phyloP scores from a whole-genome alignment of 179 eudicot genomes.

The Beta corolliflora region DNA sequence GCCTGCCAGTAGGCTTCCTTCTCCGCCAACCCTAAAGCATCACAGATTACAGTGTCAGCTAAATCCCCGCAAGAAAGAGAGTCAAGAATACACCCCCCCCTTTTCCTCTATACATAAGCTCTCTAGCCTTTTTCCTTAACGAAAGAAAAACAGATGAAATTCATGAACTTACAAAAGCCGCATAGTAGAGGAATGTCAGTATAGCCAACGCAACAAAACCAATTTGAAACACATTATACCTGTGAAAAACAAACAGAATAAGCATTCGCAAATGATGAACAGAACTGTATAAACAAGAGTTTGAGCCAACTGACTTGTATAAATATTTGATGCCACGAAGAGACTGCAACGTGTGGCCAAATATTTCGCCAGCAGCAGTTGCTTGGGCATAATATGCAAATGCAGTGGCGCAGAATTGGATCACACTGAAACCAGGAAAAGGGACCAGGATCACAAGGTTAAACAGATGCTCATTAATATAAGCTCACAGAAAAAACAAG shows the following conservation, averaged over 20 bases:
- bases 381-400: conserved; percentile 99
- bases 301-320: conserved; percentile 69
- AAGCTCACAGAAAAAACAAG: background rate
- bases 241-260: conserved; percentile 38
- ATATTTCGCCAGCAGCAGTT: conserved; percentile 96
- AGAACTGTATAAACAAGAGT: background rate
- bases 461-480: background rate
- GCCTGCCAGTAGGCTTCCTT: conserved; percentile 84
- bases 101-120: background rate
- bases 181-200: conserved; percentile 80
- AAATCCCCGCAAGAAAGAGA: background rate
- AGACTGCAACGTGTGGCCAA: conserved; percentile 95
- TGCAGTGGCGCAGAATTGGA: conserved; percentile 95
- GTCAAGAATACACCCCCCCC: background rate
- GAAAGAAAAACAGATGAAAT: background rate
- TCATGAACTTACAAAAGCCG: conserved; percentile 72
- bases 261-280: conserved; percentile 17
- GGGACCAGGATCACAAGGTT: conserved; percentile 24
- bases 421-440: conserved; percentile 65
- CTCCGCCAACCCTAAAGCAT: conserved; percentile 89
- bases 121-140: background rate
- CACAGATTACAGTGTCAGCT: conserved; percentile 6
- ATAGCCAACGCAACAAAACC: conserved; percentile 74
- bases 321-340: conserved; percentile 96
- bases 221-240: conserved; percentile 96